Evolutionary conservation across 805 yeast genomes (phyloP).

Genomic region (Pichia ethanolica): DNA sequence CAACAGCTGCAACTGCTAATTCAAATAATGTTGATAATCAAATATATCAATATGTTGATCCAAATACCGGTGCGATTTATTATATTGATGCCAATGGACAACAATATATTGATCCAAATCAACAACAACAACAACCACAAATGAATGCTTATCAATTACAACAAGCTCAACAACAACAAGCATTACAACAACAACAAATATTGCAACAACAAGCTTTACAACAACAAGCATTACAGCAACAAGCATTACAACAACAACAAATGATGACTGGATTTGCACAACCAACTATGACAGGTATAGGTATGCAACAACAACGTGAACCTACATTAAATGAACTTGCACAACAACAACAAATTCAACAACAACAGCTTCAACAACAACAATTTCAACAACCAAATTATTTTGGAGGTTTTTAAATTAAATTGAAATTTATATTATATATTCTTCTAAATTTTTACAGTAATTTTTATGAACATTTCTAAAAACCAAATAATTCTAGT

Average conservation of each 20-base stretch:
- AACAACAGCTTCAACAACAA: constrained; percentile 15
- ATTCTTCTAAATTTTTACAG: too few species aligned
- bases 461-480: too few species aligned
- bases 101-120: constrained; percentile 46
- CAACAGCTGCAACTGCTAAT: constrained; percentile 27
- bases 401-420: constrained; percentile 17
- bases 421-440: too few species aligned
- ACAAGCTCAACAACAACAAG: constrained; percentile 21
- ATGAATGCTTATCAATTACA: background rate
- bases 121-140: constrained; percentile 19
- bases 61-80: constrained; percentile 57
- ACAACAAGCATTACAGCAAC: background rate
- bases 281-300: constrained; percentile 5
- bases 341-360: constrained; percentile 12
- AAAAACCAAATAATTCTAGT: too few species aligned
- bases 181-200: constrained; percentile 18
- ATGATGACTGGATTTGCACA: constrained; percentile 19
- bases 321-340: constrained; percentile 3
- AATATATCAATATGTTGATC: constrained; percentile 65
- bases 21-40: constrained; percentile 22
- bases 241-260: constrained; percentile 23
- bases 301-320: constrained; percentile 2
- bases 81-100: constrained; percentile 66
- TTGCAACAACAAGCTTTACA: constrained; percentile 13
- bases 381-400: constrained; percentile 12